Conservation (phyloP, 495 filamentous ascomycete species). For the Xylaria telfairii region DNA sequence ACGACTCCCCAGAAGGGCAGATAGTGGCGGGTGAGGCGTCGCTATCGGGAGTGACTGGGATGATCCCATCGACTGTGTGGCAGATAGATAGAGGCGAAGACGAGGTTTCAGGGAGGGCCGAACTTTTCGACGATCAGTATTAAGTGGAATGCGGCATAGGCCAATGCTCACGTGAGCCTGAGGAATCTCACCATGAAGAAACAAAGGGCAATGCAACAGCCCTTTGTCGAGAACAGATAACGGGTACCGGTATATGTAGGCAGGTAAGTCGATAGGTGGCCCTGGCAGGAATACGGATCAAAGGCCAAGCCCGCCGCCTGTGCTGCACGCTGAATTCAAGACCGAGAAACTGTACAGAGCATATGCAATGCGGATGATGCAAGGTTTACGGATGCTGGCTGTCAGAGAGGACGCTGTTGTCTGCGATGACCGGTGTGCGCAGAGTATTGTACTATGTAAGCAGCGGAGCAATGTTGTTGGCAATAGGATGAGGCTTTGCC, state of each 20-base stretch:
- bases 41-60: constrained; percentile 48
- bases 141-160: background rate
- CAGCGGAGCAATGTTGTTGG: constrained; percentile 5
- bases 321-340: background rate
- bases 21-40: constrained; percentile 41
- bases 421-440: background rate
- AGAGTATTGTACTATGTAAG: background rate
- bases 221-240: constrained; percentile 16
- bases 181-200: constrained; percentile 34
- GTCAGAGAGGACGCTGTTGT: background rate
- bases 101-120: constrained; percentile 62
- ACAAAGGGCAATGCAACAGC: constrained; percentile 32
- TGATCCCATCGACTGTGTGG: constrained; percentile 49
- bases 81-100: constrained; percentile 50
- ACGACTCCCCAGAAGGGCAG: constrained; percentile 51
- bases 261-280: background rate
- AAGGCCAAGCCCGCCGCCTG: background rate
- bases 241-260: background rate
- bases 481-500: constrained; percentile 10
- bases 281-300: background rate
- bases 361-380: background rate
- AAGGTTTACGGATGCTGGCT: background rate
- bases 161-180: constrained; percentile 8
- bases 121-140: constrained; percentile 52
- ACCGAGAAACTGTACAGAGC: background rate